A percentile compares a stretch with the other conserved stretches of the same genome.
These are phyloP conservation scores for Taiwanofungus camphoratus DNA, from an alignment of 1,284 basidiomycete species.

Conservation along the genomic window DNA sequence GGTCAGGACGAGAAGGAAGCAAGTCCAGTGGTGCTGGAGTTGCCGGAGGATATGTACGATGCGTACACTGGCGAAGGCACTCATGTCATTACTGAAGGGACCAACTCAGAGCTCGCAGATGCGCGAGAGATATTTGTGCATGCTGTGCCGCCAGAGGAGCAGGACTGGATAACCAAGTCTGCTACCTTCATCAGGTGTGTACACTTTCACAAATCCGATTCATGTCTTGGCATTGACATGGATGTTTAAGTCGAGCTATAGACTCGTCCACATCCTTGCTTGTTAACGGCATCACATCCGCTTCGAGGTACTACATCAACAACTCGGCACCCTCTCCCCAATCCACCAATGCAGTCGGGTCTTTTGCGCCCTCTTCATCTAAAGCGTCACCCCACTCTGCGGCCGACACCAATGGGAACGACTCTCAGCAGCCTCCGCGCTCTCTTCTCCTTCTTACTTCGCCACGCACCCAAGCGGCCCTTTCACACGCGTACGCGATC, in stretches of 20 bases:
- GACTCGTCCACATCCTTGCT: conserved; percentile 62
- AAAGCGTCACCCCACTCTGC: conserved; percentile 16
- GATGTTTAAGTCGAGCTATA: conserved; percentile 52
- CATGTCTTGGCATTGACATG: background rate
- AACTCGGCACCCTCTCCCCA: conserved; percentile 44
- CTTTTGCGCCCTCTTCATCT: conserved; percentile 22
- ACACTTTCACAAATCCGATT: background rate
- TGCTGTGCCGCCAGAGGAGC: conserved; percentile 59
- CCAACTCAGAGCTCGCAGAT: conserved; percentile 35
- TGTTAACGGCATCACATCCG: conserved; percentile 53
- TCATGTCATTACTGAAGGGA: conserved; percentile 13
- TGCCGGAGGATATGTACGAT: conserved; percentile 38
- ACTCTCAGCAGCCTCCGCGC: conserved; percentile 35
- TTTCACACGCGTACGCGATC: conserved; percentile 56
- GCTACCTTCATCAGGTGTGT: conserved; percentile 64
- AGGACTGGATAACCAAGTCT: conserved; percentile 69
- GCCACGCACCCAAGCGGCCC: conserved; percentile 50
- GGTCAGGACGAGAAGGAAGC: conserved; percentile 29
- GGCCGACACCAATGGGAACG: conserved; percentile 6
- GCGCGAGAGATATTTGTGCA: conserved; percentile 51
- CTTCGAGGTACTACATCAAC: conserved; percentile 59
- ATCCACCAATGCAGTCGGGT: too few species aligned
- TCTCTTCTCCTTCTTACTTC: conserved; percentile 60
- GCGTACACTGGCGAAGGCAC: conserved; percentile 19
- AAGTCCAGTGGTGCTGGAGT: conserved; percentile 68